phyloP scores from a whole-genome alignment of 345 rosid genomes.

The Syzygium jambos region DNA sequence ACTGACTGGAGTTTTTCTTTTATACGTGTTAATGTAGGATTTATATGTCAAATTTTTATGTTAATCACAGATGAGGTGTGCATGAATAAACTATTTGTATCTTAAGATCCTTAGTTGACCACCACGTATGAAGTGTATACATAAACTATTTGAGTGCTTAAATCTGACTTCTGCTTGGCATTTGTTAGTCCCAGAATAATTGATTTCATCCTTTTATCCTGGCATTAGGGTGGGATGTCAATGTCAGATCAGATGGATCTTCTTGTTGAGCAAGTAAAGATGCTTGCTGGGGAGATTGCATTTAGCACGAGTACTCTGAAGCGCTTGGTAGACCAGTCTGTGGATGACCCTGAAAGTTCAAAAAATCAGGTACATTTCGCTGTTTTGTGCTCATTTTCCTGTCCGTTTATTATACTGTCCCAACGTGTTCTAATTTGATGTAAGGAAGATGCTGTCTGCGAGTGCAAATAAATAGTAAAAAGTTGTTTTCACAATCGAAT shows the following conservation, averaged over 20 bases:
- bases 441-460: neutral
- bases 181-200: neutral
- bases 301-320: constrained; percentile 89
- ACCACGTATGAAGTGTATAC: neutral
- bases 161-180: neutral
- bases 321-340: constrained; percentile 88
- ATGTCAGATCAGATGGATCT: constrained; percentile 90
- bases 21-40: neutral
- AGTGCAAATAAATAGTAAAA: neutral
- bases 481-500: neutral
- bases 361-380: constrained; percentile 51
- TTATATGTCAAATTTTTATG: neutral
- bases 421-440: neutral
- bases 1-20: neutral
- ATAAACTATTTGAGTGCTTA: neutral
- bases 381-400: neutral
- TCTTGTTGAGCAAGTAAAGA: constrained; percentile 94
- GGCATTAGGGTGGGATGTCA: constrained; percentile 59
- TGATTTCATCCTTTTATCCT: neutral
- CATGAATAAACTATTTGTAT: neutral
- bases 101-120: neutral
- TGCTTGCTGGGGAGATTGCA: constrained; percentile 99
- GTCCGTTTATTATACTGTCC: neutral
- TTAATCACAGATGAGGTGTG: neutral
- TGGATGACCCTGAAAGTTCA: constrained; percentile 76